Percentiles rank a stretch among this genome's conserved stretches.
Conservation (phyloP, 2,329 filamentous ascomycete species). For the Grosmannia huntii region DNA sequence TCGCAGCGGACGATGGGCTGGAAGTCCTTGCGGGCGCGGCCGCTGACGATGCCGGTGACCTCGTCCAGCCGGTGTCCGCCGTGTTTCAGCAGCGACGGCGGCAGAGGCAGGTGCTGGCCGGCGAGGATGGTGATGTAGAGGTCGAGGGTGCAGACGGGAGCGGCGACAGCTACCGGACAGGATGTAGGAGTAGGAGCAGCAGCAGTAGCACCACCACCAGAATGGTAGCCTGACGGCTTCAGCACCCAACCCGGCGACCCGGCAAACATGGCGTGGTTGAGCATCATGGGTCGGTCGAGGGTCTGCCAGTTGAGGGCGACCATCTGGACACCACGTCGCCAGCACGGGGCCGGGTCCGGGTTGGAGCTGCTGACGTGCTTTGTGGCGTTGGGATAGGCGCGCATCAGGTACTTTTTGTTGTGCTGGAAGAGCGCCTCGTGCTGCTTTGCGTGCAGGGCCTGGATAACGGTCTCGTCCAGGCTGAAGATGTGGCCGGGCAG, state of each 20-base stretch:
- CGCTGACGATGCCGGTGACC: conserved; percentile 14
- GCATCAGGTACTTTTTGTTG: conserved; percentile 79
- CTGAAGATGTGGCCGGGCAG: conserved; percentile 67
- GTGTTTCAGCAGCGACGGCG: conserved; percentile 21
- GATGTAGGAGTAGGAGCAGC: neutral
- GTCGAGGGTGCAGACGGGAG: conserved; percentile 43
- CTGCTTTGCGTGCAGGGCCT: conserved; percentile 42
- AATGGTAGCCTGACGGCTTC: conserved; percentile 61
- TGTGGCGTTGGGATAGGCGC: conserved; percentile 73
- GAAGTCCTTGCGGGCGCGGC: conserved; percentile 33
- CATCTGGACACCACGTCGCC: conserved; percentile 95
- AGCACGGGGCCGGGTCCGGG: conserved; percentile 81
- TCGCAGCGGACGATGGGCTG: conserved; percentile 68
- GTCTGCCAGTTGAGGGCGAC: conserved; percentile 96
- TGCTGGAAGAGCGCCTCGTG: conserved; percentile 70
- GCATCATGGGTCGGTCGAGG: conserved; percentile 84
- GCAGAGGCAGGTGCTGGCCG: conserved; percentile 59
- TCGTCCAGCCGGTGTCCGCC: conserved; percentile 12
- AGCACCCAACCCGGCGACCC: conserved; percentile 72
- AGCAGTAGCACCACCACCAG: neutral
- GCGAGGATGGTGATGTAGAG: conserved; percentile 61
- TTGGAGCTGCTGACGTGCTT: conserved; percentile 75
- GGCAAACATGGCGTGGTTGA: conserved; percentile 96
- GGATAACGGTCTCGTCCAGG: conserved; percentile 69
- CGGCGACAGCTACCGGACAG: conserved; percentile 30